Evolutionary conservation across 2,329 filamentous ascomycete species (phyloP), one percentile per base, ranked within the genome.

Genomic region (Cordyceps javanica): DNA sequence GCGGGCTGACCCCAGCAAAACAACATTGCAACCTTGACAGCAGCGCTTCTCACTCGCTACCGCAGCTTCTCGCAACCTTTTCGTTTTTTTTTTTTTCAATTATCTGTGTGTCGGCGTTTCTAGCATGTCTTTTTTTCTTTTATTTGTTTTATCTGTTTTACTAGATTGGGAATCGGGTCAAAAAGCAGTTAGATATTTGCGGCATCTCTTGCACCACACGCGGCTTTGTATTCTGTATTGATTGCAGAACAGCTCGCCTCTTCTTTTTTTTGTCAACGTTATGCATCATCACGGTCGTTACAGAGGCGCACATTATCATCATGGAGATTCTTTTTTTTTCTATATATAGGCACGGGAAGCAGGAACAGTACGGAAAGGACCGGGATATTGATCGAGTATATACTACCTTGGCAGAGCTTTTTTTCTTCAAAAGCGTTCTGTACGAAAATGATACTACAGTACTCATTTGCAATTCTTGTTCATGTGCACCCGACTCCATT

Each of bases 151-250:
- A n/a, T n/a, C n/a, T n/a, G n/a, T 44, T 57, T 57, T 41, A 30
- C 21, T 49, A 44, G 51, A 54, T 28, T 36, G 58, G 30, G 45
- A 44, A 57, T 5, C 41, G 25, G 55, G 34, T 32, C 14, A 30
- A 49, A 48, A 44, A 54, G 57, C 57, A 55, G 25, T 55, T 59
- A 59, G 57, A 59, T 30, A 55, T 54, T 54, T 54, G 23, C 25
- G 36, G 26, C 49, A 52, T 52, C 49, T 30, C 14, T 53, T 53
- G 38, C 50, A 52, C 16, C 23, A 53, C 50, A 42, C 32, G 50
- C 50, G 45, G 46, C 21, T 10, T 30, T 25, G 19, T 26, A 26
- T 8, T 51, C 46, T 51, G 55, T 30, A 50, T 56, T 25, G 44
- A 38, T 41, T 49, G 16, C 53, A 49, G 16, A 34, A 28, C 3